These are phyloP conservation scores for Plasmodium vinckei DNA, from an alignment of 169 alveolate genomes.

Conservation along the genomic window DNA sequence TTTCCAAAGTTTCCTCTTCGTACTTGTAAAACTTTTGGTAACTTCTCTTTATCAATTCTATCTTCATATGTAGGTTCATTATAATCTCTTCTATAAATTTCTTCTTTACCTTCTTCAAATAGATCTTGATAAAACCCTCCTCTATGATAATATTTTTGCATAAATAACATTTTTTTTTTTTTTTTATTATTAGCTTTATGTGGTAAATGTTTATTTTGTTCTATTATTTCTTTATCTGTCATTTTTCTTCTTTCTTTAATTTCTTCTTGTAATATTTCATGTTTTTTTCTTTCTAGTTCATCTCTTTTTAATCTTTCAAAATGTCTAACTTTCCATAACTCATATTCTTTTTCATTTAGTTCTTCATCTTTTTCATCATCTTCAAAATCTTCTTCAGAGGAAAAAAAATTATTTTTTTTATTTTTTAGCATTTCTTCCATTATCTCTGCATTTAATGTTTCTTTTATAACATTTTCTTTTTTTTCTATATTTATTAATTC, in stretches of 20 bases:
- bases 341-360: slow-evolving; percentile 75
- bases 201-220: slow-evolving; percentile 50
- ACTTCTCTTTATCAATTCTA: slow-evolving; percentile 82
- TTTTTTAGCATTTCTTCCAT: slow-evolving; percentile 33
- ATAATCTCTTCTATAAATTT: slow-evolving; percentile 86
- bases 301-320: slow-evolving; percentile 84
- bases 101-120: slow-evolving; percentile 90
- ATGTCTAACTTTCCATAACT: slow-evolving; percentile 87
- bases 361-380: slow-evolving; percentile 65
- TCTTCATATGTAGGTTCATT: slow-evolving; percentile 91
- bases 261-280: slow-evolving; percentile 75
- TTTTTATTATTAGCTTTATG: slow-evolving; percentile 21
- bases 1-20: slow-evolving; percentile 93
- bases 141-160: slow-evolving; percentile 91
- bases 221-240: slow-evolving; percentile 58
- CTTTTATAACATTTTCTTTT: slow-evolving; percentile 63
- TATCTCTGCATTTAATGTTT: slow-evolving; percentile 36
- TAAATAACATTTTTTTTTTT: slow-evolving; percentile 81
- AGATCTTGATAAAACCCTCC: slow-evolving; percentile 91
- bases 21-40: slow-evolving; percentile 88
- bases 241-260: slow-evolving; percentile 39
- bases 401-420: slow-evolving; percentile 47
- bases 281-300: slow-evolving; percentile 78
- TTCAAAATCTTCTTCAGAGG: slow-evolving; percentile 74
- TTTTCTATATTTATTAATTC: slow-evolving; percentile 49